A percentile compares a stretch with the other conserved stretches of the same genome.
These are phyloP conservation scores for Pseudogymnoascus sp. DNA, from an alignment of 2,329 filamentous ascomycete species.

Conservation along the genomic window DNA sequence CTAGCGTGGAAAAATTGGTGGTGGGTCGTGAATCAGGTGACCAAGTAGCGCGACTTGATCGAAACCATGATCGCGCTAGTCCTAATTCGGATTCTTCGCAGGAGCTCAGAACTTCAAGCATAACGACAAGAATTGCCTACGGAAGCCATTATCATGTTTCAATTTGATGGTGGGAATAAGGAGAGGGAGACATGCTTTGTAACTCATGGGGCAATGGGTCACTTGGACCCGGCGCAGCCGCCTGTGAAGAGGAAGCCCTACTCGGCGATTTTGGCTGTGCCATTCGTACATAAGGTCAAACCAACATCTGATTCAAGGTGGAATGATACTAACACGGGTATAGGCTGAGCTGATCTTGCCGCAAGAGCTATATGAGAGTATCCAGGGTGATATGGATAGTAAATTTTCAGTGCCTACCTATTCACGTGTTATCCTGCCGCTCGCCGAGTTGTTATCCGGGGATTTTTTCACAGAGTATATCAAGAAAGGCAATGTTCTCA, in stretches of 20 bases:
- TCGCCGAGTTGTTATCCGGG: conserved; percentile 63
- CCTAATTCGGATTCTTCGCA: background rate
- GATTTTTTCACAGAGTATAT: conserved; percentile 81
- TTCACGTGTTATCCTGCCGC: conserved; percentile 62
- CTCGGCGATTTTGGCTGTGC: conserved; percentile 55
- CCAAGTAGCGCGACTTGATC: background rate
- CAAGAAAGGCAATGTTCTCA: conserved; percentile 62
- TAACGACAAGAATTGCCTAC: background rate
- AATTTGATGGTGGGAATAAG: conserved; percentile 31
- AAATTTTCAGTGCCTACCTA: conserved; percentile 43
- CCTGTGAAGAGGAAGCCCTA: conserved; percentile 73
- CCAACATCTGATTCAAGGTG: background rate
- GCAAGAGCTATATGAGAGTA: conserved; percentile 47
- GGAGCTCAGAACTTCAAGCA: background rate
- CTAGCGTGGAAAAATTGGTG: conserved; percentile 2
- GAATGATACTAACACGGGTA: conserved; percentile 3
- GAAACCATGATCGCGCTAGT: background rate
- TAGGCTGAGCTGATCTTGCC: conserved; percentile 69
- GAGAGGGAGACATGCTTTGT: conserved; percentile 62
- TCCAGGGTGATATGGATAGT: conserved; percentile 45
- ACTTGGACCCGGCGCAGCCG: conserved; percentile 63
- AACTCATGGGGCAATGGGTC: conserved; percentile 59
- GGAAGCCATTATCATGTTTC: conserved; percentile 32
- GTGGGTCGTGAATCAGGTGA: background rate
- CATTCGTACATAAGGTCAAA: conserved; percentile 60